phyloP scores from a whole-genome alignment of 257 asterid genomes.

The Asclepias syriaca region DNA sequence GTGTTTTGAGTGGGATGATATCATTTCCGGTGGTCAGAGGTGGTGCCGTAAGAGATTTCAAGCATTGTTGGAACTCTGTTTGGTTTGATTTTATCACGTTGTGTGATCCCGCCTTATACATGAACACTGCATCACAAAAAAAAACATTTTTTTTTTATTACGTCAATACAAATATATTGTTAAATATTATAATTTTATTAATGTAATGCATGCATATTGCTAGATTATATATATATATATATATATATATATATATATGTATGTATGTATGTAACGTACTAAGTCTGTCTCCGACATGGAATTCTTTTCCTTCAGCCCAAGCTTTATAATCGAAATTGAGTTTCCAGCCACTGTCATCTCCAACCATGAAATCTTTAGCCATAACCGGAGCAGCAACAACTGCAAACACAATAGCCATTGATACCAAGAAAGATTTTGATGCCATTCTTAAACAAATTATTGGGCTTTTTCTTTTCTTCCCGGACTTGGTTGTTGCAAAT shows the following conservation, averaged over 20 bases:
- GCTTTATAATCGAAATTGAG: conserved; percentile 16
- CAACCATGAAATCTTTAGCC: conserved; percentile 32
- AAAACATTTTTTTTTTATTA: too few species aligned
- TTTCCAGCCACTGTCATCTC: conserved; percentile 43
- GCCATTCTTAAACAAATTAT: background rate
- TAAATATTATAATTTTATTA: too few species aligned
- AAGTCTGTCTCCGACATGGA: conserved; percentile 26
- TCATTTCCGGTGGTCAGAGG: conserved; percentile 18
- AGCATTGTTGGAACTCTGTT: conserved; percentile 11
- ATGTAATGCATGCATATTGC: too few species aligned
- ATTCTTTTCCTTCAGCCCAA: conserved; percentile 31
- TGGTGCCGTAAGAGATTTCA: background rate
- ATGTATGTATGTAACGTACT: background rate
- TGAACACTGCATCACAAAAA: conserved; percentile 23
- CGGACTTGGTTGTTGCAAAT: background rate
- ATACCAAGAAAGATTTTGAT: background rate
- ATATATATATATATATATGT: too few species aligned
- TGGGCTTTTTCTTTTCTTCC: background rate
- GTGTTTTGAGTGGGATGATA: background rate
- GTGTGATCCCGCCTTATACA: conserved; percentile 8
- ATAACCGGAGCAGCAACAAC: conserved; percentile 16
- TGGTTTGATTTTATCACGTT: conserved; percentile 17
- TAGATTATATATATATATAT: too few species aligned
- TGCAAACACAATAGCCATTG: conserved; percentile 6
- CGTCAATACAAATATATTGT: too few species aligned